Base-by-base conservation (phyloP, 345 rosid genomes). In the Eutrema japonicum region DNA sequence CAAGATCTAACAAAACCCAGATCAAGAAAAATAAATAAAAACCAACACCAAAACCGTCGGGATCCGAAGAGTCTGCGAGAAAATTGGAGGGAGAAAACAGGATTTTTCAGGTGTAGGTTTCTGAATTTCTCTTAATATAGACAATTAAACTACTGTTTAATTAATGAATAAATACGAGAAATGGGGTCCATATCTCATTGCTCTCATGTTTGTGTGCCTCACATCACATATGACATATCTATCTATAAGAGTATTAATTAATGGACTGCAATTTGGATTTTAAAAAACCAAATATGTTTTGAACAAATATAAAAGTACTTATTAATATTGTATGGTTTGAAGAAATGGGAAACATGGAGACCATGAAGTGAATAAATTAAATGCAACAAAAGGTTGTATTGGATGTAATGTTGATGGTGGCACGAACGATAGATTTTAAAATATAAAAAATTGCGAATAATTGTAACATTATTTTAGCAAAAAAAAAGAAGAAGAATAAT, bases 161-260 rank as follows among this genome's bases (percentile, higher is more conserved):
- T 10, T 41, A 9, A 50, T 59, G 47, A 48, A 36, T 37, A 13
- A 29, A 27, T 64, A 76, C 64, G n/a, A 49, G 38, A 68, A 56
- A 53, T 70, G 79, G 71, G 53, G 27, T 47, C 52, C 70, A 63
- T 69, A 46, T 54, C 65, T 76, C 41, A 62, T 59, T 50, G 41
- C 26, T 50, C 32, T 32, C 74, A 68, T 75, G 74, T 75, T 69
- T 69, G 79, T 76, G 75, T 70, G 47, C 71, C 75, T 76, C 79
- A 70, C 71, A 64, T 76, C 26, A 22, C 26, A 22, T 22, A 64
- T 76, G 1, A 22, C 26, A 22, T 22, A 22, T 22, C 26, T 22
- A 30, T 76, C 53, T 69, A 65, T 63, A 22, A 68, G 16, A 16
- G 9, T 56, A 60, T 22, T 73, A 1, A 60, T 22, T 73, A 1